A percentile compares a stretch with the other conserved stretches of the same genome.
Evolutionary conservation across 1,284 basidiomycete genomes (phyloP).

Genomic region (Sphaerobolus stellatus): DNA sequence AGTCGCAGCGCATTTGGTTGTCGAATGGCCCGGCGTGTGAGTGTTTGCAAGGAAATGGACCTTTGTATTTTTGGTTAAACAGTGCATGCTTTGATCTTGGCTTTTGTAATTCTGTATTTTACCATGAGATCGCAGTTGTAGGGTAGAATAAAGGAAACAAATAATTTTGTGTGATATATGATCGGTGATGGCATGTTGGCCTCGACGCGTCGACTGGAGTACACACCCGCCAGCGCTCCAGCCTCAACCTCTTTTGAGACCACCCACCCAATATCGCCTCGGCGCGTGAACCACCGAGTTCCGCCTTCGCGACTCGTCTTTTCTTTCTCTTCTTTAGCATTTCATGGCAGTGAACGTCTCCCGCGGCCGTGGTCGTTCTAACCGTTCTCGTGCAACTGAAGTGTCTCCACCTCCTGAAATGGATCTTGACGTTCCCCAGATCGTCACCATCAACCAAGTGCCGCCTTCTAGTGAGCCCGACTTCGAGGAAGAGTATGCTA

Average conservation of each 20-base stretch:
- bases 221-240: slow-evolving; percentile 11
- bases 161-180: background rate
- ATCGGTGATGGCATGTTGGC: slow-evolving; percentile 1
- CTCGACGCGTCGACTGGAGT: slow-evolving; percentile 9
- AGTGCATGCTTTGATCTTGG: background rate
- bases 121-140: too few species aligned
- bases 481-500: slow-evolving; percentile 15
- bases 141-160: background rate
- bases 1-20: slow-evolving; percentile 70
- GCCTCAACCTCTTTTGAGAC: slow-evolving; percentile 11
- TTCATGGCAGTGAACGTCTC: too few species aligned
- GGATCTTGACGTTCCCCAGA: slow-evolving; percentile 10
- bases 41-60: background rate
- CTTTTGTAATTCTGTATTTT: background rate
- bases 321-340: too few species aligned
- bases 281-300: slow-evolving; percentile 14
- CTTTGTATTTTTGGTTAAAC: background rate
- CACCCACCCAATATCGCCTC: slow-evolving; percentile 7
- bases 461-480: slow-evolving; percentile 12
- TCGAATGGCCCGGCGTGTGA: slow-evolving; percentile 61
- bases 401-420: slow-evolving; percentile 1
- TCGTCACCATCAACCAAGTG: slow-evolving; percentile 14
- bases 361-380: too few species aligned
- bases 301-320: too few species aligned
- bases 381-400: too few species aligned